Percentiles rank a stretch among this genome's conserved stretches.
Conservation (phyloP, 352 stramenopile genomes). For the Phytopythium helicoides region DNA sequence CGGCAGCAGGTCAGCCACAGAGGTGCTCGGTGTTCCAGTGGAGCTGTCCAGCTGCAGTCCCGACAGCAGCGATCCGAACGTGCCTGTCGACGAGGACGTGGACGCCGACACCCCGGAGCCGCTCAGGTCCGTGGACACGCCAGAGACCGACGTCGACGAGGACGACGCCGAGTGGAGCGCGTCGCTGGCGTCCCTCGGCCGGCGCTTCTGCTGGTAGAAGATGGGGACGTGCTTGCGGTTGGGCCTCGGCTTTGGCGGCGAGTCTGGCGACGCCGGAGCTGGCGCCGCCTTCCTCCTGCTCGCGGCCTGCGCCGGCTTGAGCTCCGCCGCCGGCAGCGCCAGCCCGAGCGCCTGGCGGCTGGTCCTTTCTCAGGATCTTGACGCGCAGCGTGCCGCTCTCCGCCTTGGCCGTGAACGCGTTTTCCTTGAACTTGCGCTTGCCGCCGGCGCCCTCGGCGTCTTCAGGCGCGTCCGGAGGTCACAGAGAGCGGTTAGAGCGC, state of each 20-base stretch:
- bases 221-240: constrained; percentile 84
- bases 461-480: not conserved
- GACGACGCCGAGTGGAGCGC: constrained; percentile 38
- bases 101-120: constrained; percentile 12
- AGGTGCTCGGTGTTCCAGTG: constrained; percentile 12
- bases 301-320: not conserved
- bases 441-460: constrained; percentile 18
- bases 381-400: constrained; percentile 74
- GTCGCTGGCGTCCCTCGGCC: constrained; percentile 16
- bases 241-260: constrained; percentile 68
- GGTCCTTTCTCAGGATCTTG: constrained; percentile 66
- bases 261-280: constrained; percentile 16
- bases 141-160: constrained; percentile 31
- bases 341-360: not conserved
- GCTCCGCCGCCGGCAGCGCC: not conserved
- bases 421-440: constrained; percentile 78
- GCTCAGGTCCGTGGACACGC: constrained; percentile 6
- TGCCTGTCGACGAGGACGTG: constrained; percentile 27
- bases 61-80: constrained; percentile 24
- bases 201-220: constrained; percentile 55
- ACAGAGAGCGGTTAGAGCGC: not conserved
- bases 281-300: constrained; percentile 5
- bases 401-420: constrained; percentile 68
- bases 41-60: constrained; percentile 24
- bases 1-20: constrained; percentile 10